Evolutionary conservation across 352 stramenopile genomes (phyloP), one percentile per base, ranked within the genome.

Genomic region (Phytophthora citrophthora): DNA sequence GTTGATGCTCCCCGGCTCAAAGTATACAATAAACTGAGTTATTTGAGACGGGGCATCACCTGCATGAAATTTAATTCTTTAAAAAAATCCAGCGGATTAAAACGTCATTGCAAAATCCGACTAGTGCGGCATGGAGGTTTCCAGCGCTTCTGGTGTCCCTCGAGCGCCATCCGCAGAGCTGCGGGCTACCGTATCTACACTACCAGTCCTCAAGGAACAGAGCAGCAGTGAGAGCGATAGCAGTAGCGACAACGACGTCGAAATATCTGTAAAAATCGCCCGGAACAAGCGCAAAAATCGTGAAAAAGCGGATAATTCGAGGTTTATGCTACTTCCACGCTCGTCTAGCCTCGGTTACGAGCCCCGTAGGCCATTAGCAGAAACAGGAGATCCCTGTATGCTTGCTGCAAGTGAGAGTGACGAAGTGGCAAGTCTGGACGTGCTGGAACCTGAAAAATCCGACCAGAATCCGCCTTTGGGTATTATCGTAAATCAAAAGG

Each of bases 301-400:
- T 16, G 43, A 52, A 66, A 56, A 38, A 5, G 15, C 40, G 5
- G 23, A 47, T 31, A 65, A 68, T 44, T 48, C 32, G 11, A 50
- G 13, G 20, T 57, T 64, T 27, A 54, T 61, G 13, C 27, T 62
- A 40, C 26, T 74, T 1, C 66, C 66, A 12, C 56, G 59, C 41
- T 54, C 44, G 5, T 62, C 41, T 31, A 72, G 62, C 50, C 50
- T 64, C 54, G 53, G 54, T 0, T 62, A 54, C 27, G 61, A 59
- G 40, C 57, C 57, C 0, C 47, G 48, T 5, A 38, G 71, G 23
- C 44, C 61, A 24, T 12, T 54, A 0, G 39, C 49, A 41, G 52
- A 23, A 6, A 43, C 40, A n/a, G 69, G 59, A 40, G 62, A 79
- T 36, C 71, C 71, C 8, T 72, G 67, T 24, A 40, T 76, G 31